Conservation (phyloP, 1,139 yeast species). For the Pneumocystis carinii region DNA sequence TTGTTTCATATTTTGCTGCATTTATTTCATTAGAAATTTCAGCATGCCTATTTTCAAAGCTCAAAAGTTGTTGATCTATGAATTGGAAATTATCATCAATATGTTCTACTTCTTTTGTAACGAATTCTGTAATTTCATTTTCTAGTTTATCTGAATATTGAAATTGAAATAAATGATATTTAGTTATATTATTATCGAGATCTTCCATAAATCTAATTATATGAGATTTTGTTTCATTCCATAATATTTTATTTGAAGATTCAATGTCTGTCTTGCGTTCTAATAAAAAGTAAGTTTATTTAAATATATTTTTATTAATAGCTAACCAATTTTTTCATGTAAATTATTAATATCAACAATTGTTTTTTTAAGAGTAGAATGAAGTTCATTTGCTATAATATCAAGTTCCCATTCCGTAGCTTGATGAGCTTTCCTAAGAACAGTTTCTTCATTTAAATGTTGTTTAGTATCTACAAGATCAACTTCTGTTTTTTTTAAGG, state of each 20-base stretch:
- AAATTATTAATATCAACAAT: conserved; percentile 18
- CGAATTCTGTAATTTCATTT: conserved; percentile 9
- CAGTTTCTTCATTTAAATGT: conserved; percentile 18
- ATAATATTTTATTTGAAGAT: neutral
- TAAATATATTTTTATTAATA: neutral
- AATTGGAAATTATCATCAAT: conserved; percentile 12
- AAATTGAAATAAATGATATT: neutral
- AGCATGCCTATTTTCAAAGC: conserved; percentile 10
- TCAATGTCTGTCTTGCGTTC: neutral
- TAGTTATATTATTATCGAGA: neutral
- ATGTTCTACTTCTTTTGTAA: conserved; percentile 13
- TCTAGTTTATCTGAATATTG: conserved; percentile 1
- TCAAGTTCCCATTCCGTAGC: conserved; percentile 21
- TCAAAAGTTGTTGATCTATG: conserved; percentile 12
- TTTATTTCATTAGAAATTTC: conserved; percentile 10
- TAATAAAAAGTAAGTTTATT: conserved; percentile 3
- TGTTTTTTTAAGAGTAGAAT: conserved; percentile 20
- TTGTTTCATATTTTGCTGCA: conserved; percentile 14
- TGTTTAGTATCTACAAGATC: conserved; percentile 11
- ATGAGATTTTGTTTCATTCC: neutral
- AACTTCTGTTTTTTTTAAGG: conserved; percentile 16
- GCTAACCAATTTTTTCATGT: conserved; percentile 17
- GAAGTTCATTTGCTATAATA: conserved; percentile 20
- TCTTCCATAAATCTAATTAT: neutral
- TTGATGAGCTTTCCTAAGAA: conserved; percentile 22